Base-by-base conservation (phyloP, 345 rosid genomes). In the Salix koriyanagi region DNA sequence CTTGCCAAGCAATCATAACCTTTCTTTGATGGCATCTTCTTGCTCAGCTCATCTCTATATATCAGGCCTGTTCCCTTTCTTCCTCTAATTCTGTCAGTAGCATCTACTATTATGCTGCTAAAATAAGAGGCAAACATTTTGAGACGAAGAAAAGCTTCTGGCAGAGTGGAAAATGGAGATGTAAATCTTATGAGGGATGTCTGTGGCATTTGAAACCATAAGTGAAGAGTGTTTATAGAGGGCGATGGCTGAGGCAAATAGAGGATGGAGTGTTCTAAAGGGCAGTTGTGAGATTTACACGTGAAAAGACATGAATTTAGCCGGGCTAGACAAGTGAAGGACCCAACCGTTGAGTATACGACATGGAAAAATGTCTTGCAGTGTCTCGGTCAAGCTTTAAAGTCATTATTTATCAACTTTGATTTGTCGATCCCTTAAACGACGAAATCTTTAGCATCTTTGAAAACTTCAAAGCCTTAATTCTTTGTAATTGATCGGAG, bases 41-140 rank as follows among this genome's bases (percentile, higher is more conserved):
- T 77, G 48, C 56, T 58, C 69, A 82, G 19, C 19, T 81, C 84
- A 9, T 86, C 89, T 79, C 84, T 81, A 32, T 66, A 46, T 23
- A 83, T 73, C 48, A 82, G 67, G 36, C 75, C 84, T 5, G 78
- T 19, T 23, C 44, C 28, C 68, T 65, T 30, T 1, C 72, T 3
- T 34, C 69, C 26, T 50, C 21, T 75, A 0, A 19, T 41, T 6
- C 66, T 41, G 32, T 18, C 4, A 4, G 2, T 7, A 46, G 14
- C 21, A 13, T 56, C 44, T 16, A 10, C 8, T 5, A 72, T n/a
- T 3, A 72, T 6, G 61, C 44, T 39, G 6, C 26, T 58, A 4
- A 62, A 41, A 36, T 64, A 58, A n/a, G 48, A 26, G 30, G 28
- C 18, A 50, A 30, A 42, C 76, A 73, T 73, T 62, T 62, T 19